These are phyloP conservation scores for Tolypocladium sp. DNA, from an alignment of 2,329 filamentous ascomycete genomes.

Conservation along the genomic window DNA sequence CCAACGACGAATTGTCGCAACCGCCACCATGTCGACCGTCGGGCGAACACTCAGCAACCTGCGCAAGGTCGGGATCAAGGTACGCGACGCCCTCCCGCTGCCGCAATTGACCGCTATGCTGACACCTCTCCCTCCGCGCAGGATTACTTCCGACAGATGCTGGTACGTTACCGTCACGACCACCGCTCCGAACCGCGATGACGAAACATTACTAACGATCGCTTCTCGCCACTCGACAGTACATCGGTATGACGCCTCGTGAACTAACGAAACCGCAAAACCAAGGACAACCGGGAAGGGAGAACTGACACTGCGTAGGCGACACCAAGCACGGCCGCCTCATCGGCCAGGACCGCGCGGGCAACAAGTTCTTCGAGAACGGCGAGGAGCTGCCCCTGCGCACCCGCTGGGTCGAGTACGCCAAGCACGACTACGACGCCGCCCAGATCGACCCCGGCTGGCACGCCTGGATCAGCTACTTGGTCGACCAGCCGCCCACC, in stretches of 20 bases:
- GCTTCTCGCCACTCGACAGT: constrained; percentile 25
- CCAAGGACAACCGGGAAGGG: not conserved
- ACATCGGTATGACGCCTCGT: constrained; percentile 38
- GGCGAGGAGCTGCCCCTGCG: constrained; percentile 88
- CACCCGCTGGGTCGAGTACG: constrained; percentile 97
- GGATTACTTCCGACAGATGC: constrained; percentile 89
- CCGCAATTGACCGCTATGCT: constrained; percentile 1
- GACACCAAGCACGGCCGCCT: constrained; percentile 92
- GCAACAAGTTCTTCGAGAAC: constrained; percentile 99
- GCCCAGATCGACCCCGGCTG: constrained; percentile 90
- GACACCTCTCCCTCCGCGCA: constrained; percentile 26
- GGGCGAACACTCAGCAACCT: constrained; percentile 79
- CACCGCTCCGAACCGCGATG: constrained; percentile 8
- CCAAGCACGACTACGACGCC: constrained; percentile 72
- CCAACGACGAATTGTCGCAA: constrained; percentile 9
- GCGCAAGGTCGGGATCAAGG: constrained; percentile 82
- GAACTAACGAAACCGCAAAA: too few relatives aligned
- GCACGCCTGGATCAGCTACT: constrained; percentile 97
- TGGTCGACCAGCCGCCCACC: constrained; percentile 76
- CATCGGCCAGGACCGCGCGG: constrained; percentile 78
- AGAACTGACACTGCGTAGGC: constrained; percentile 40
- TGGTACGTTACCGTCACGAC: constrained; percentile 52
- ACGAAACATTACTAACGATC: constrained; percentile 11
- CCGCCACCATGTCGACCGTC: constrained; percentile 76
- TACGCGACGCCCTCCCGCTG: constrained; percentile 25